Base-by-base conservation (phyloP, 2,329 filamentous ascomycete genomes). In the Trichoderma gracile region DNA sequence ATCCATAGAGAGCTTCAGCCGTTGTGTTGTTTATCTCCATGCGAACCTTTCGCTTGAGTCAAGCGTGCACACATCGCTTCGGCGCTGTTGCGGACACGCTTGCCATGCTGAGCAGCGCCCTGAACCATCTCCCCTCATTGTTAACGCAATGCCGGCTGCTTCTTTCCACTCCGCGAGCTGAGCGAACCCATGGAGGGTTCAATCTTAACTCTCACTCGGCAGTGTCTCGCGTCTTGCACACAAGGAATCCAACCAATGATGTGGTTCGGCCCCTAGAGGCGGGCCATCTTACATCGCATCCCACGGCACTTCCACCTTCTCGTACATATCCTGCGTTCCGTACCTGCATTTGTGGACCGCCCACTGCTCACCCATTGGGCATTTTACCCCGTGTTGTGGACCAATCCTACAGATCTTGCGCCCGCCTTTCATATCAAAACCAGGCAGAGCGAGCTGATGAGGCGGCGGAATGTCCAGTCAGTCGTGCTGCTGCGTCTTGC, bases 321-420 rank as follows among this genome's bases (percentile, higher is more conserved):
- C 49, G 50, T 46, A 55, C 49, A 55, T 38, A 46, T 63, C 25
- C 25, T 54, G 59, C 50, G 40, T n/a, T 33, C 49, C n/a, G 61
- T 63, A 63, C 61, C 61, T 63, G 61, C 61, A 63, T 63, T 42
- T 56, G 45, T 63, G 59, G 59, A 63, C 45, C 53, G 12, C 33
- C 47, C 30, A 42, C 10, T 46, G 42, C 14, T 30, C 52, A 57
- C n/a, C 17, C 38, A 57, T 56, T 57, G 61, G 52, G 33, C 42
- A 19, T 40, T 50, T 12, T 43, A 19, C 57, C 21, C 53, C 53
- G 45, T 33, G 19, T 56, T 21, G 15, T 15, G 25, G 27, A 23
- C 58, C 58, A 61, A 61, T 53, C 25, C 45, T 19, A 15, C 25
- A 6, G 2, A 21, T 15, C 15, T n/a, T 30, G n/a, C 17, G 15